Base-by-base conservation (phyloP, 768 basidiomycete genomes). In the Trametes villosa region DNA sequence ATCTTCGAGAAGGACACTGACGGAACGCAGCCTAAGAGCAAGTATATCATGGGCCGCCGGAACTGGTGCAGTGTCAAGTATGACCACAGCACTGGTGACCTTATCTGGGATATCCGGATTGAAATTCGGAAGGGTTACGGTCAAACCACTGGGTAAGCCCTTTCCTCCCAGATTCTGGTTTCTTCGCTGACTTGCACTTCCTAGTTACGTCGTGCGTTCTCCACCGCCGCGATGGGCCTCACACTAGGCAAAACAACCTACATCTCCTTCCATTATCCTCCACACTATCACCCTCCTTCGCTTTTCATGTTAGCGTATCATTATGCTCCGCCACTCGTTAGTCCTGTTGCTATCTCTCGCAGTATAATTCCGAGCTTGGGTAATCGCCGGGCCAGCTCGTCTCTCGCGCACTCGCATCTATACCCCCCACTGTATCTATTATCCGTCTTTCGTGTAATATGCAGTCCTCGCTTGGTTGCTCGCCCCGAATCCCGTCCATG, bases 61-160 rank as follows among this genome's bases (percentile, higher is more conserved):
- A 98, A 98, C 72, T 98, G 93, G 87, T 90, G 91, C 68, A 80
- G 81, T 36, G 85, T 92, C 9, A 75, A 80, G 31, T 87, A 83
- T 77, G 83, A 91, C 44, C 67, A 72, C 15, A 52, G 67, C 2
- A 81, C 82, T 6, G 87, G 88, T 0, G 88, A 90, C 6, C 67
- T 98, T 65, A 74, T 83, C 9, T 98, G 92, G 63, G 90, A 94
- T 65, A 85, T 98, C 67, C 84, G 91, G 1, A 86, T 98, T 11
- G 96, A 99, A 74, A 90, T 83, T 65, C 79, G 81, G 64, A 95
- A 92, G 69, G 96, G 96, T 0, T 57, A 77, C 33, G 96, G 96
- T 8, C 81, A 86, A 60, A 98, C 94, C 24, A 81, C 86, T 63
- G 86, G 89, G 90, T 94, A 72, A 63, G 87, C 72, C 18, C 18